Evolutionary conservation across 2,329 filamentous ascomycete species (phyloP).

Genomic region (Cladosporium halotolerans): DNA sequence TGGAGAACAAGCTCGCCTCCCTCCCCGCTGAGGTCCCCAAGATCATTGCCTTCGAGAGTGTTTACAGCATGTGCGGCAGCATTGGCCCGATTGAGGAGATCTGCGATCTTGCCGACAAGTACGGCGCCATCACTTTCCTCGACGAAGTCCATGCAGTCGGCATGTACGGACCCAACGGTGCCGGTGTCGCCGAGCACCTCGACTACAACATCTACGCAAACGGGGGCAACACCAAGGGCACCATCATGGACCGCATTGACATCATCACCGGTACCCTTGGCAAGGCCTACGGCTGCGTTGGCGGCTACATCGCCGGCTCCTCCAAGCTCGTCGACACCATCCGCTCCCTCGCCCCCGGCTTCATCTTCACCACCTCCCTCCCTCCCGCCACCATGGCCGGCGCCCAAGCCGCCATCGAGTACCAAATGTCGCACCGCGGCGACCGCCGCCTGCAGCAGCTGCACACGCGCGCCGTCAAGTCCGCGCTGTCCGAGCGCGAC

Average conservation of each 20-base stretch:
- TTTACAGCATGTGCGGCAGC: slow-evolving; percentile 99
- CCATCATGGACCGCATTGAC: slow-evolving; percentile 90
- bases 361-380: slow-evolving; percentile 97
- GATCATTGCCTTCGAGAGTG: slow-evolving; percentile 97
- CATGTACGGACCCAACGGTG: slow-evolving; percentile 96
- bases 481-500: slow-evolving; percentile 67
- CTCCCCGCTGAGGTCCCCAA: slow-evolving; percentile 82
- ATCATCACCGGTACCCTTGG: slow-evolving; percentile 97
- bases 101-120: slow-evolving; percentile 93
- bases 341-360: slow-evolving; percentile 88
- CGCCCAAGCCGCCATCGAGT: slow-evolving; percentile 84
- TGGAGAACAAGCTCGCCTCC: slow-evolving; percentile 86
- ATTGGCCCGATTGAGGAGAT: slow-evolving; percentile 94
- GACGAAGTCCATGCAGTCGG: slow-evolving; percentile 98
- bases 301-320: slow-evolving; percentile 93
- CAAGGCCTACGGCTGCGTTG: slow-evolving; percentile 96
- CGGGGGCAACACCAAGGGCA: slow-evolving; percentile 70
- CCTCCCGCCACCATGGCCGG: slow-evolving; percentile 97
- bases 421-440: slow-evolving; percentile 77
- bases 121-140: slow-evolving; percentile 93
- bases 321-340: slow-evolving; percentile 83
- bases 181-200: slow-evolving; percentile 93
- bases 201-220: slow-evolving; percentile 82
- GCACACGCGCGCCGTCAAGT: slow-evolving; percentile 91
- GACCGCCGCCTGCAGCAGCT: slow-evolving; percentile 91